Evolutionary conservation across 805 yeast genomes (phyloP), one percentile per base, ranked within the genome.

Genomic region (Peterozyma xylosa): DNA sequence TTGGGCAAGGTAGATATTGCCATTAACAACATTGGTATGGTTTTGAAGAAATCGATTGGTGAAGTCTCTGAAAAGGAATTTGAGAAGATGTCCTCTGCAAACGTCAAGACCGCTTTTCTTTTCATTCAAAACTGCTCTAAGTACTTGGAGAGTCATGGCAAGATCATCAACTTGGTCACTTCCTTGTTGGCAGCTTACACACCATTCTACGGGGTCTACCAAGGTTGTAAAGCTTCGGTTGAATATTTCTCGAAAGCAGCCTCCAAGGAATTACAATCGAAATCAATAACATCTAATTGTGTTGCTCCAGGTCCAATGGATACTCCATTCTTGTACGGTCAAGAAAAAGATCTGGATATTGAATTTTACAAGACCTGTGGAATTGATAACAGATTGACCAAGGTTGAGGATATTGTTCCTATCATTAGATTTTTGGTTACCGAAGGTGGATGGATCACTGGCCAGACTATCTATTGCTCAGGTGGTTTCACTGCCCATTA

Each of bases 301-400:
- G 78, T 78, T 45, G 80, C 83, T 3, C 83, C 82, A 40, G 83
- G 82, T 41, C 82, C 83, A 43, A 77, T 77, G 82, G 81, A 76
- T 53, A 78, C 84, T 9, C 82, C 82, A 48, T 77, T 78, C 62
- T 66, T 81, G 57, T 78, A 79, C 53, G 76, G 77, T 14, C 81
- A 76, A 60, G 86, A 80, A 59, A 64, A 68, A 18, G 60, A 66
- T 13, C 75, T 68, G 30, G 73, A 73, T 45, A 68, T 80, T 45
- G 78, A 63, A 30, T 80, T 60, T 57, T 77, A 71, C 64, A 79
- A 78, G 62, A 62, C 76, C n/a, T 69, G 62, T 48, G 73, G 73
- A 13, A 49, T 71, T 42, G 64, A 65, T 35, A 63, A 68, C 38
- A 67, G 82, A 62, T 67, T 81, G 48, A 80, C 86, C 16, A 69